Percentiles rank a stretch among this genome's conserved stretches.
Evolutionary conservation across 2,329 filamentous ascomycete genomes (phyloP).

Genomic region (Beauveria bassiana): DNA sequence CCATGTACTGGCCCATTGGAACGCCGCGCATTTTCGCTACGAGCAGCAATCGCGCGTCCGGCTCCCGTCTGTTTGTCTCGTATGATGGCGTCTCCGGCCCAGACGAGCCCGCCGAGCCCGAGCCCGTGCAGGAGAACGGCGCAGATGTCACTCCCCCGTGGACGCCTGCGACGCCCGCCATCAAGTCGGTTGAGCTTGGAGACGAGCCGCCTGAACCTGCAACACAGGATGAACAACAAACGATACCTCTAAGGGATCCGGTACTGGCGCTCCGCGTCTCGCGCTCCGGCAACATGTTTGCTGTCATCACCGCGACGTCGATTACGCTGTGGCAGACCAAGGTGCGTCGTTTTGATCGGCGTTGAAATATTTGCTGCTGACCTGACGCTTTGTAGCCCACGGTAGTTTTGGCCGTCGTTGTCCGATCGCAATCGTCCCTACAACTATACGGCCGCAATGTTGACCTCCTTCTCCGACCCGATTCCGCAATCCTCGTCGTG

Average conservation of each 20-base stretch:
- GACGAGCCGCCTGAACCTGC: conserved; percentile 25
- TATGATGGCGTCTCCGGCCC: conserved; percentile 50
- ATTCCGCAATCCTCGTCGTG: conserved; percentile 85
- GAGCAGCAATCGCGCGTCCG: conserved; percentile 53
- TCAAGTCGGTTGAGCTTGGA: conserved; percentile 49
- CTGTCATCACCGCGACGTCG: conserved; percentile 74
- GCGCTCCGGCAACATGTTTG: conserved; percentile 73
- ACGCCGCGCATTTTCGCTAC: conserved; percentile 77
- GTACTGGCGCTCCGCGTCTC: conserved; percentile 71
- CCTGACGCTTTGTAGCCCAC: conserved; percentile 56
- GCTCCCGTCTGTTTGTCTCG: conserved; percentile 43
- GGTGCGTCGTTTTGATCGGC: conserved; percentile 40
- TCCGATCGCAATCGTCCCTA: conserved; percentile 74
- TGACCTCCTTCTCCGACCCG: conserved; percentile 77
- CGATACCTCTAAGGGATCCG: conserved; percentile 47
- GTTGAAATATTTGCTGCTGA: conserved; percentile 11
- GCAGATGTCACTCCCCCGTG: conserved; percentile 20
- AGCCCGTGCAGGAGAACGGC: conserved; percentile 20
- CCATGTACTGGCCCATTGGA: conserved; percentile 89
- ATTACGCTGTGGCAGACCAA: conserved; percentile 97
- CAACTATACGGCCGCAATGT: conserved; percentile 78
- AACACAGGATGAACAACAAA: conserved; percentile 20
- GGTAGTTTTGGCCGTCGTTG: conserved; percentile 75
- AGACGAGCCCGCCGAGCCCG: conserved; percentile 17
- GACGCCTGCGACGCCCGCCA: conserved; percentile 47